Base-by-base conservation (phyloP, 495 filamentous ascomycete species). In the Patellaria atrata region DNA sequence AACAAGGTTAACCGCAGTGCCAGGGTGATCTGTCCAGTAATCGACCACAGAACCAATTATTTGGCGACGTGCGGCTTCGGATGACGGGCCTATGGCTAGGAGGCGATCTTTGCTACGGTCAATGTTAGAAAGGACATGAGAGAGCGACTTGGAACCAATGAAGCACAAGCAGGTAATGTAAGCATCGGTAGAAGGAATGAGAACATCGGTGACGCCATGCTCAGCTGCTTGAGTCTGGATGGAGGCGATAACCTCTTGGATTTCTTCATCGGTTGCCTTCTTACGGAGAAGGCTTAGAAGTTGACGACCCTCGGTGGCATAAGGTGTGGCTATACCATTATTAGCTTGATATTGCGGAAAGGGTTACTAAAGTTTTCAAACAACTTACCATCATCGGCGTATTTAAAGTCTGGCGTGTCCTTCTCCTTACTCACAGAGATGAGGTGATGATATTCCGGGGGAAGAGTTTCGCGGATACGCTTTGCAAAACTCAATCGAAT, bases 401-500 rank as follows among this genome's bases (percentile, higher is more conserved):
- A 99, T 58, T 99, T 99, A 60, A 94, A 96, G 30, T 85, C 75
- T 10, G 89, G 89, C 43, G 30, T 35, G 16, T 99, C 91, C 45
- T 89, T 81, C 56, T 94, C 91, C 55, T 92, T 91, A 41, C 73
- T 77, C 40, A 79, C 72, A 0, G 78, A 65, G 43, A 99, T 92
- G 33, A 96, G 63, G 4, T 63, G 60, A 47, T 85, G 75, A 46
- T 91, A 93, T 7, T 78, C 76, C 30, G 82, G 75, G 5, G 84
- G 89, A 13, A 99, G 66, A 23, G 89, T 96, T 27, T 82, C 82
- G 57, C 86, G 83, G 54, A 99, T 92, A 19, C 89, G 81, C 51
- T 89, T 85, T 0, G 91, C 84, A 56, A 99, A 99, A 50, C 82
- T 92, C 22, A 96, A 67, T 13, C 91, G 77, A 37, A 96, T 94